Base-by-base conservation (phyloP, 345 rosid species). In the Pelargonium nanum region DNA sequence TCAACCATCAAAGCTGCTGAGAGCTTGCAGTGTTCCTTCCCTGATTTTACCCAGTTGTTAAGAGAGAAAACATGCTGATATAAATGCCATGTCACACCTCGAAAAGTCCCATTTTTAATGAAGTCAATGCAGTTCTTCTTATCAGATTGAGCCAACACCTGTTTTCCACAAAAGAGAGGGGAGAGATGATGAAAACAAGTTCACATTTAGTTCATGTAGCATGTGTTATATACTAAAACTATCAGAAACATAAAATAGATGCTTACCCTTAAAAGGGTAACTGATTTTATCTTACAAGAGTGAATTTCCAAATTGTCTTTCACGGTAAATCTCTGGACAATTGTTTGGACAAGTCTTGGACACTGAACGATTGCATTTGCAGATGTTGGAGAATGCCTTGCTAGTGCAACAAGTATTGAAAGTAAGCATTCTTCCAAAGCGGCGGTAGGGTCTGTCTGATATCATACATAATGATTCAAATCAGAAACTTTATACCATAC, bases 321-420 rank as follows among this genome's bases (percentile, higher is more conserved):
- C 73, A 52, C 17, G 22, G 78, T 77, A 69, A 92, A 88, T 72
- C 80, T 81, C 55, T 75, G 68, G 66, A 85, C 83, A 72, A 92
- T 57, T 20, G 74, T 71, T 65, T 79, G 74, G 56, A 88, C 76
- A 66, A 92, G 89, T 63, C 84, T 83, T 74, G 81, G 83, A 65
- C 82, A 92, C 68, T 83, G 79, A 78, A 83, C 65, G 64, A 92
- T 73, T 78, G 91, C 86, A 76, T 71, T 62, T 60, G 83, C 84
- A 75, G 87, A 82, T 52, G 73, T 82, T 67, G 89, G 89, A 23
- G 96, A 92, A 82, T 92, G 96, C 82, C 95, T 85, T 57, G 95
- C 92, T 65, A 92, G 77, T 23, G 83, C 92, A 70, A 78, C 56
- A 48, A 90, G 81, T 61, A 83, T 59, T 58, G 93, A 82, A 55